Conservation (phyloP, 1,284 basidiomycete genomes). For the Ustilago nuda region DNA sequence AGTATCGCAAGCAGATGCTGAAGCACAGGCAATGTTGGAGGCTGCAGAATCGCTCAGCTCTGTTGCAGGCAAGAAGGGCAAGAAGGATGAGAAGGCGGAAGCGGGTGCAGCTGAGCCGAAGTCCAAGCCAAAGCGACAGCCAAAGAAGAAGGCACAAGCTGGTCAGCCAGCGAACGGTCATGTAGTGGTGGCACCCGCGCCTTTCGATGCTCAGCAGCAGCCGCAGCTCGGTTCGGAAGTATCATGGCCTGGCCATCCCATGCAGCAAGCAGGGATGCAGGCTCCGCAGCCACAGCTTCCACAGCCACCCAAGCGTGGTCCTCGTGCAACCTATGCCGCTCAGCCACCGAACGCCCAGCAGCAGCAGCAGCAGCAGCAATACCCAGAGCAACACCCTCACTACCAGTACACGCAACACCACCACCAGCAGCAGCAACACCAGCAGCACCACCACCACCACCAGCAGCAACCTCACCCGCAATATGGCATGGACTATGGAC, state of each 20-base stretch:
- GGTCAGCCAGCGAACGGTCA: slow-evolving; percentile 9
- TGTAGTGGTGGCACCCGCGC: neutral
- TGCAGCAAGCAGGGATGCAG: slow-evolving; percentile 8
- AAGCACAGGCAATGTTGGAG: neutral
- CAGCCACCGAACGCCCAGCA: slow-evolving; percentile 20
- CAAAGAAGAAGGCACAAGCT: slow-evolving; percentile 28
- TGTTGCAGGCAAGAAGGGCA: slow-evolving; percentile 2
- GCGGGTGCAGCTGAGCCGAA: slow-evolving; percentile 11
- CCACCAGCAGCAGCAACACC: slow-evolving; percentile 17
- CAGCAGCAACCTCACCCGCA: slow-evolving; percentile 9
- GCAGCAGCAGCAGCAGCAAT: slow-evolving; percentile 18
- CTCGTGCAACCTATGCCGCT: slow-evolving; percentile 33
- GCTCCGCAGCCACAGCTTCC: slow-evolving; percentile 12
- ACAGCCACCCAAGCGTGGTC: slow-evolving; percentile 27
- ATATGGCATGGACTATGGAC: slow-evolving; percentile 2
- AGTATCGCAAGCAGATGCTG: slow-evolving; percentile 1
- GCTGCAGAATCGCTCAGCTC: neutral
- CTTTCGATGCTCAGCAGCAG: slow-evolving; percentile 6
- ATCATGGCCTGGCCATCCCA: slow-evolving; percentile 20
- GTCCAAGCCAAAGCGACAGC: slow-evolving; percentile 26
- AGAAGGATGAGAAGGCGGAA: slow-evolving; percentile 9
- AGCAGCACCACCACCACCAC: slow-evolving; percentile 8
- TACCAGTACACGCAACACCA: slow-evolving; percentile 13
- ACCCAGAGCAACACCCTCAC: neutral
- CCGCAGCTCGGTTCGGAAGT: neutral